These are phyloP conservation scores for Dalechampia spathulata DNA, from an alignment of 441 rosid genomes.

Conservation along the genomic window DNA sequence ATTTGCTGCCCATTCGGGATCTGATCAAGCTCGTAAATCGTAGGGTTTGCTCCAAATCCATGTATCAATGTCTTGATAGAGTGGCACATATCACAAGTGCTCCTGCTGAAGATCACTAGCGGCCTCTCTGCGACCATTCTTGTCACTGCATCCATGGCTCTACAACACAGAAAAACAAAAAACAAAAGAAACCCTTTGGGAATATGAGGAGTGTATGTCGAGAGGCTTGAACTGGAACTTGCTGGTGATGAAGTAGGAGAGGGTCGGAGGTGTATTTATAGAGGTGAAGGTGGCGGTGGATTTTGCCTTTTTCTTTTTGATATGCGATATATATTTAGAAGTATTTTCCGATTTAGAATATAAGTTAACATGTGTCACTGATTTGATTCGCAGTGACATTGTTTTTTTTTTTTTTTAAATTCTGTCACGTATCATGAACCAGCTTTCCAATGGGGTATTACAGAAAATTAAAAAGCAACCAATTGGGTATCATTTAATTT, in stretches of 20 bases:
- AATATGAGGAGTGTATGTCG: no score
- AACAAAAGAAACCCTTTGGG: no score
- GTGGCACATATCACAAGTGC: slow-evolving; percentile 69
- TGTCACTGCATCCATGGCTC: slow-evolving; percentile 29
- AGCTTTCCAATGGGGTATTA: no score
- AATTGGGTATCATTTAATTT: slow-evolving; percentile 3
- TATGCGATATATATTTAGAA: background rate
- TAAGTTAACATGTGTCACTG: background rate
- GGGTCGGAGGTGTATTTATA: slow-evolving; percentile 23
- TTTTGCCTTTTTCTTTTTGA: background rate
- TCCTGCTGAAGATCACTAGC: slow-evolving; percentile 74
- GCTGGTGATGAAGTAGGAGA: slow-evolving; percentile 10
- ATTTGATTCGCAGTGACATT: slow-evolving; percentile 12
- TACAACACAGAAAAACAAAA: no score
- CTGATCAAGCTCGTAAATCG: slow-evolving; percentile 65
- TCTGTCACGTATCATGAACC: no score
- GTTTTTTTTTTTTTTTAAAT: background rate
- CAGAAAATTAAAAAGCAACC: no score
- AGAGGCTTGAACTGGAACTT: background rate
- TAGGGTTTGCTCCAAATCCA: slow-evolving; percentile 61
- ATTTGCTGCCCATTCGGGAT: slow-evolving; percentile 52
- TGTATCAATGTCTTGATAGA: slow-evolving; percentile 49
- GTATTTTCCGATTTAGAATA: no score
- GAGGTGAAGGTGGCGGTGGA: background rate
- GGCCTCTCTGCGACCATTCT: slow-evolving; percentile 53